Evolutionary conservation across 768 basidiomycete genomes (phyloP).

Genomic region (Cystobasidium ongulense): DNA sequence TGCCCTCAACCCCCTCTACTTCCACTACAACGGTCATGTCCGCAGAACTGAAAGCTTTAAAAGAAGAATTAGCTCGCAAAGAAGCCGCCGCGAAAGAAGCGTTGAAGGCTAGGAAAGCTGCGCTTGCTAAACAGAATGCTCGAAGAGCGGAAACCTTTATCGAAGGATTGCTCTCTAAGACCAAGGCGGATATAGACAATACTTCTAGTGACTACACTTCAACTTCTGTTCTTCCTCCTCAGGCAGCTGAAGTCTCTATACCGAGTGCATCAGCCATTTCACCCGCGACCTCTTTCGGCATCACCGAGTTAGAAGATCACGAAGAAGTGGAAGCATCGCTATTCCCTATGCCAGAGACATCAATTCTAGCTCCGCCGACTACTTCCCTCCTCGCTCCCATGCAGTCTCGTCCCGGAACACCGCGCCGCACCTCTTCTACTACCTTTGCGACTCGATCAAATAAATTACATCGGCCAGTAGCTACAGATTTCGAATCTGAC

Average conservation of each 20-base stretch:
- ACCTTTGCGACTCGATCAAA: neutral
- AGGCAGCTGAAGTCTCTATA: neutral
- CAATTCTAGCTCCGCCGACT: neutral
- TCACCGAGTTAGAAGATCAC: neutral
- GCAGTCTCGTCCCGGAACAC: neutral
- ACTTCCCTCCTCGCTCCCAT: neutral
- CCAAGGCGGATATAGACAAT: neutral
- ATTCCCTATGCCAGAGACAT: neutral
- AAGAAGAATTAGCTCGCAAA: slow-evolving; percentile 6
- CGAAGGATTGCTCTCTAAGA: neutral
- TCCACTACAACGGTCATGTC: neutral
- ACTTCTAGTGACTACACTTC: neutral
- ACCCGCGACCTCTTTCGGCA: neutral
- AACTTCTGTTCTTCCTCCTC: neutral
- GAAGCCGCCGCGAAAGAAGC: slow-evolving; percentile 10
- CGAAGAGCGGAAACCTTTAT: neutral
- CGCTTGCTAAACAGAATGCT: slow-evolving; percentile 11
- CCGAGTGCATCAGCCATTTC: neutral
- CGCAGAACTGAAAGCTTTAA: neutral
- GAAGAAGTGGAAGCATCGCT: neutral
- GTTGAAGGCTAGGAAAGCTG: slow-evolving; percentile 12
- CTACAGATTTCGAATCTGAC: slow-evolving; percentile 6
- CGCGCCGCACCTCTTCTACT: neutral
- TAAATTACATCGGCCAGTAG: neutral
- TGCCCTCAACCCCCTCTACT: neutral